Evolutionary conservation across 2,329 filamentous ascomycete genomes (phyloP).

Genomic region (Claviceps fusiformis): DNA sequence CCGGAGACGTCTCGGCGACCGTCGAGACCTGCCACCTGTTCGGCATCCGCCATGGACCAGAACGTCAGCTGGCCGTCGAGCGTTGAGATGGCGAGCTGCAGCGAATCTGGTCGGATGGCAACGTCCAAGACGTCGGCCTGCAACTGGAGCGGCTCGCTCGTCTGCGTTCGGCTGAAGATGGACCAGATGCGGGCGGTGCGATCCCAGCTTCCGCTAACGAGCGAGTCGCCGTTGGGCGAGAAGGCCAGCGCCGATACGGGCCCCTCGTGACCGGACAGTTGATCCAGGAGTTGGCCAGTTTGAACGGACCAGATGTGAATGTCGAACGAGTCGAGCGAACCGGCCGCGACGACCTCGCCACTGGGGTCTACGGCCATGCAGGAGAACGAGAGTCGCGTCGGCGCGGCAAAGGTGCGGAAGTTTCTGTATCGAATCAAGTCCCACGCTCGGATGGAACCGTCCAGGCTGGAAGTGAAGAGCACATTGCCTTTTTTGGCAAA

Average conservation of each 20-base stretch:
- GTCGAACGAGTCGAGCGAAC: conserved; percentile 90
- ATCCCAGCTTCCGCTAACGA: conserved; percentile 94
- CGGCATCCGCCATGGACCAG: conserved; percentile 81
- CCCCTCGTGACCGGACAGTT: conserved; percentile 82
- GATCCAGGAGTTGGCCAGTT: conserved; percentile 87
- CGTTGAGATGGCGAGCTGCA: conserved; percentile 82
- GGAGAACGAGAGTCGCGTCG: conserved; percentile 80
- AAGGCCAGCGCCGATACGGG: conserved; percentile 84
- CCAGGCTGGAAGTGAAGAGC: conserved; percentile 85
- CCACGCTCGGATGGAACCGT: conserved; percentile 91
- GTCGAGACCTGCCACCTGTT: conserved; percentile 76
- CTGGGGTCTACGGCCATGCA: conserved; percentile 94
- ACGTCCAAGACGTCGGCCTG: conserved; percentile 84
- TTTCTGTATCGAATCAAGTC: conserved; percentile 92
- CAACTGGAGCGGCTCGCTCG: conserved; percentile 82
- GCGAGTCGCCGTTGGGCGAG: conserved; percentile 66
- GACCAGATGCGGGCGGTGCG: conserved; percentile 92
- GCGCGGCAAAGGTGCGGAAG: conserved; percentile 93
- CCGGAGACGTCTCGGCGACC: conserved; percentile 86
- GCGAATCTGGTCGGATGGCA: conserved; percentile 76
- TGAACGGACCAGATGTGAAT: conserved; percentile 98
- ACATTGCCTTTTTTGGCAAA: conserved; percentile 94
- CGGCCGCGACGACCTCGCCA: conserved; percentile 89
- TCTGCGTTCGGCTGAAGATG: conserved; percentile 86
- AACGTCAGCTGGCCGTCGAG: conserved; percentile 90